phyloP scores from a whole-genome alignment of 768 basidiomycete genomes.

The Boletus rubescentipes region DNA sequence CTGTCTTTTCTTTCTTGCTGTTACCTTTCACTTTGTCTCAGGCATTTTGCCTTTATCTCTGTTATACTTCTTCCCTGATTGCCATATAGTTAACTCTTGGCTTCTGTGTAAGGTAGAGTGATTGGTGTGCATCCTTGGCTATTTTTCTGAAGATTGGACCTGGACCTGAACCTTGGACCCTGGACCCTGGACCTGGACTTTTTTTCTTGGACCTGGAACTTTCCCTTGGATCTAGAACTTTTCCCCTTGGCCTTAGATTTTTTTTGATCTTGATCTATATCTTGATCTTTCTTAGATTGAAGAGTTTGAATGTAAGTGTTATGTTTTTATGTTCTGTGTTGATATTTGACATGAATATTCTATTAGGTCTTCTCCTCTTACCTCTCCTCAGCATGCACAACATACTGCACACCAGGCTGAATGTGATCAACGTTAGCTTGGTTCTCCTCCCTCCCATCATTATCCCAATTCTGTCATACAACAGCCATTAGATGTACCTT shows the following conservation, averaged over 20 bases:
- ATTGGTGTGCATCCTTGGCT: not conserved
- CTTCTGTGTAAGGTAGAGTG: not conserved
- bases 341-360: not conserved
- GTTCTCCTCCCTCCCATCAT: not conserved
- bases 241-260: not conserved
- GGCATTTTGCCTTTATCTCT: slow-evolving; percentile 1
- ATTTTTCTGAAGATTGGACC: not conserved
- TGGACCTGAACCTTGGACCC: not conserved
- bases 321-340: not conserved
- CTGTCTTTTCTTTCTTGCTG: not conserved
- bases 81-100: not conserved
- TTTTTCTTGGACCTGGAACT: not conserved
- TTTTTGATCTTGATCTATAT: not conserved
- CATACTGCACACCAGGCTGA: not conserved
- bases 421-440: not conserved
- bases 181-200: not conserved
- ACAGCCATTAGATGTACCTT: not conserved
- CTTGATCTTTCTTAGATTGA: too few relatives aligned
- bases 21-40: not conserved
- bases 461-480: not conserved
- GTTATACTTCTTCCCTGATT: not conserved
- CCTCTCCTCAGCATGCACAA: not conserved
- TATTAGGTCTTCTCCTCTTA: not conserved
- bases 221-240: not conserved
- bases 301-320: not conserved